These are phyloP conservation scores for Cladophialophora bantiana DNA, from an alignment of 2,329 filamentous ascomycete species.

Conservation along the genomic window DNA sequence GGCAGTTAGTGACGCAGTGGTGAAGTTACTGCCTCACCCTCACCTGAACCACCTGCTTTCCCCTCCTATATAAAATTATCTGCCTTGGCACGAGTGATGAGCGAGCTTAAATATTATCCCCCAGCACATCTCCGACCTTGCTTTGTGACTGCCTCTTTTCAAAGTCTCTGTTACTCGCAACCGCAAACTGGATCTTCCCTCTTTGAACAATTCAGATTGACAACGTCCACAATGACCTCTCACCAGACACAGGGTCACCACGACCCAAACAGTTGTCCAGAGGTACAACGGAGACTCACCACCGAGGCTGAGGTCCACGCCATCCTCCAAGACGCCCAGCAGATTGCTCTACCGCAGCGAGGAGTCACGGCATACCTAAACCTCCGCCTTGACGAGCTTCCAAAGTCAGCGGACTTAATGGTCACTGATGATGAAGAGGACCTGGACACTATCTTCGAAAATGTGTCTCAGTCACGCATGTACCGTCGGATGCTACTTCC, in stretches of 20 bases:
- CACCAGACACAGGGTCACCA: not conserved
- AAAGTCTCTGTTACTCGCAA: not conserved
- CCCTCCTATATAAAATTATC: slow-evolving; percentile 16
- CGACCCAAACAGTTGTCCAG: slow-evolving; percentile 17
- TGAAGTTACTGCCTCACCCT: slow-evolving; percentile 9
- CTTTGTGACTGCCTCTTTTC: slow-evolving; percentile 25
- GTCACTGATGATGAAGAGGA: slow-evolving; percentile 5
- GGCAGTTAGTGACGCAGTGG: slow-evolving; percentile 18
- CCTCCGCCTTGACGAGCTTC: slow-evolving; percentile 8
- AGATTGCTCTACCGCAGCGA: slow-evolving; percentile 9
- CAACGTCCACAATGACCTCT: slow-evolving; percentile 1
- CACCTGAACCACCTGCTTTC: not conserved
- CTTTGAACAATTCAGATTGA: not conserved
- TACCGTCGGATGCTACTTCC: slow-evolving; percentile 31
- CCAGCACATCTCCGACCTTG: not conserved
- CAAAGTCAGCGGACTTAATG: slow-evolving; percentile 18
- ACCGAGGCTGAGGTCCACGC: slow-evolving; percentile 4
- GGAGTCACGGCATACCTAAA: slow-evolving; percentile 17
- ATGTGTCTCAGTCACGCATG: slow-evolving; percentile 21
- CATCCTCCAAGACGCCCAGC: not conserved
- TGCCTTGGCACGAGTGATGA: slow-evolving; percentile 10
- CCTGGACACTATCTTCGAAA: slow-evolving; percentile 21
- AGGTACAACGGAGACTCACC: not conserved
- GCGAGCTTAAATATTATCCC: slow-evolving; percentile 5
- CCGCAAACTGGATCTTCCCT: not conserved